These are phyloP conservation scores for Zasmidium angulare DNA, from an alignment of 2,329 filamentous ascomycete genomes.

Conservation along the genomic window DNA sequence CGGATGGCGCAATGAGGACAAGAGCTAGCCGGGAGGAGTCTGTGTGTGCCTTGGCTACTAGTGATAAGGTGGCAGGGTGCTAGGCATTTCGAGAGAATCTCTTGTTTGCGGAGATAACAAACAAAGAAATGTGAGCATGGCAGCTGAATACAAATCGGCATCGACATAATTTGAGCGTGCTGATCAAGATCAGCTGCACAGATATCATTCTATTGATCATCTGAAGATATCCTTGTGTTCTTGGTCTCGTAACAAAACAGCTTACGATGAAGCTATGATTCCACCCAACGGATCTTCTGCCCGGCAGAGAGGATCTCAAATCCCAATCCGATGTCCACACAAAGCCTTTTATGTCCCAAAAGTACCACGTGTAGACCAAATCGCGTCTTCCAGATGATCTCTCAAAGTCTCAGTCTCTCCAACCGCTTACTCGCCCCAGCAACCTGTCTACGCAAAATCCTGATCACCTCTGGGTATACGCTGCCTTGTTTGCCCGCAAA, in stretches of 20 bases:
- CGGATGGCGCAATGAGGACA: background rate
- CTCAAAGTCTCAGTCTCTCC: conserved; percentile 11
- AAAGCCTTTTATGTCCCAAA: background rate
- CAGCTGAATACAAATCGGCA: background rate
- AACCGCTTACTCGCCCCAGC: conserved; percentile 11
- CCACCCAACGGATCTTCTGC: too few species aligned
- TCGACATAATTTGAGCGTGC: too few species aligned
- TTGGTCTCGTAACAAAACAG: too few species aligned
- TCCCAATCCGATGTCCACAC: background rate
- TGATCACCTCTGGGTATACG: conserved; percentile 6
- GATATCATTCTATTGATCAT: too few species aligned
- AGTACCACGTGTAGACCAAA: background rate
- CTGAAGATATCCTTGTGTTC: too few species aligned
- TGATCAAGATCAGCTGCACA: too few species aligned
- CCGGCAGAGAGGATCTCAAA: too few species aligned
- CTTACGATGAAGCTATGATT: too few species aligned
- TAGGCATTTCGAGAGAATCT: too few species aligned
- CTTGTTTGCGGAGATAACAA: too few species aligned
- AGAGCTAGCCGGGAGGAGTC: background rate
- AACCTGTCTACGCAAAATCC: conserved; percentile 12
- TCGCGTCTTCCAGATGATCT: background rate
- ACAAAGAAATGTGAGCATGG: background rate
- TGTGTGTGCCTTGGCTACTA: background rate
- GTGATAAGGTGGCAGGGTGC: background rate
- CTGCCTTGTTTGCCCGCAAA: conserved; percentile 12